Conservation (phyloP, 176 grass and related monocot genomes). For the Thalia dealbata region DNA sequence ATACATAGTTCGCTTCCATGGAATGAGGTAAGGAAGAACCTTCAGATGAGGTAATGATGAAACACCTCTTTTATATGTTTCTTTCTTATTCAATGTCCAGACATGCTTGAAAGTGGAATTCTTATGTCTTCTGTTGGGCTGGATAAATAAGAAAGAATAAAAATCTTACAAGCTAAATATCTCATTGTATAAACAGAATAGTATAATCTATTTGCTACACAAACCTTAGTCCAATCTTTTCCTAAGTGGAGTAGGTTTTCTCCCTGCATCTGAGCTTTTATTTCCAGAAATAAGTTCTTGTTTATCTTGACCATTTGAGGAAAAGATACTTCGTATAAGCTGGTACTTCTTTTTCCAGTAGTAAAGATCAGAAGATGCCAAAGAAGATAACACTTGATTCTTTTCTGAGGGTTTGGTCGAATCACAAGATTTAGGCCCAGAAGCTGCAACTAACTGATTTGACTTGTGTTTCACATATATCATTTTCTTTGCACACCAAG, state of each 20-base stretch:
- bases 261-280: constrained; percentile 49
- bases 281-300: constrained; percentile 36
- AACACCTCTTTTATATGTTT: constrained; percentile 40
- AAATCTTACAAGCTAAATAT: constrained; percentile 6
- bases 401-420: constrained; percentile 39
- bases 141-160: constrained; percentile 16
- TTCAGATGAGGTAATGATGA: constrained; percentile 31
- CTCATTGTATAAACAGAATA: not conserved
- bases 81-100: constrained; percentile 66
- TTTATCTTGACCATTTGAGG: constrained; percentile 38
- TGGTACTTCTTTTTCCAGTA: constrained; percentile 86
- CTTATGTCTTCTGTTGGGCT: constrained; percentile 50
- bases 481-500: constrained; percentile 30
- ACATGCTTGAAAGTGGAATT: constrained; percentile 49
- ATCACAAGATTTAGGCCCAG: constrained; percentile 34
- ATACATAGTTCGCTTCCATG: constrained; percentile 80
- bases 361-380: constrained; percentile 50
- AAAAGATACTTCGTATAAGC: constrained; percentile 56
- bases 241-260: constrained; percentile 33
- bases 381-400: constrained; percentile 21
- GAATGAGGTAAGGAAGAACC: constrained; percentile 63
- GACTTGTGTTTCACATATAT: constrained; percentile 52
- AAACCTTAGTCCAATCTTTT: constrained; percentile 52
- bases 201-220: not conserved
- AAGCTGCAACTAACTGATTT: constrained; percentile 57